Evolutionary conservation across 1,139 yeast genomes (phyloP).

Genomic region (Lodderomyces pseudojiufengensis): DNA sequence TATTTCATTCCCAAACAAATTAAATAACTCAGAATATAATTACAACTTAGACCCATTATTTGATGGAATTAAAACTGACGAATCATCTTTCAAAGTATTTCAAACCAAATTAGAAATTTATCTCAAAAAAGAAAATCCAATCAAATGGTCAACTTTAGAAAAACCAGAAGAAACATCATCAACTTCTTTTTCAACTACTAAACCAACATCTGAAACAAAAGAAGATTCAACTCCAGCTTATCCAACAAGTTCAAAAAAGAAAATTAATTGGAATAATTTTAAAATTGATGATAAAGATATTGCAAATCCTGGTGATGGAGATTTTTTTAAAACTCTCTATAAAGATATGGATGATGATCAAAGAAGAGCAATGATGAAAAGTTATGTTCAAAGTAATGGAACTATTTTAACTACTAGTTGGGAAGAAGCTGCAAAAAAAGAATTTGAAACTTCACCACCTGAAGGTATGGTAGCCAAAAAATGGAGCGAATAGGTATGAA

Average conservation of each 20-base stretch:
- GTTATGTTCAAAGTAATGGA: slow-evolving; percentile 90
- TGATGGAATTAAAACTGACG: slow-evolving; percentile 45
- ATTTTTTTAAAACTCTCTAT: slow-evolving; percentile 73
- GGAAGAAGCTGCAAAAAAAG: slow-evolving; percentile 75
- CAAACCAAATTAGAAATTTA: slow-evolving; percentile 73
- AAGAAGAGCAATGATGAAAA: slow-evolving; percentile 93
- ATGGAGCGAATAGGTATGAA: slow-evolving; percentile 25
- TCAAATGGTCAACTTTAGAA: slow-evolving; percentile 48
- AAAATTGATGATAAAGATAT: slow-evolving; percentile 47
- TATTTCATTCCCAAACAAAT: slow-evolving; percentile 44
- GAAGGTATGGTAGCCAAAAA: slow-evolving; percentile 56
- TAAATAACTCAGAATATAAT: slow-evolving; percentile 41
- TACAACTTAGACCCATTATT: slow-evolving; percentile 51
- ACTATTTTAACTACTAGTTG: slow-evolving; percentile 92
- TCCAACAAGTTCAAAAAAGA: slow-evolving; percentile 60
- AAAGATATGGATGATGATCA: slow-evolving; percentile 85
- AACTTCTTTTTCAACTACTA: too few relatives aligned
- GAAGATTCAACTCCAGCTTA: slow-evolving; percentile 25
- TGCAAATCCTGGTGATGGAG: slow-evolving; percentile 42
- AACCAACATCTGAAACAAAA: too few relatives aligned
- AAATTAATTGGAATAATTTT: slow-evolving; percentile 72
- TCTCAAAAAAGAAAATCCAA: slow-evolving; percentile 33
- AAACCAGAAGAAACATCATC: slow-evolving; percentile 13
- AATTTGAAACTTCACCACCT: slow-evolving; percentile 74
- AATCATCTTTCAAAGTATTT: slow-evolving; percentile 50